Evolutionary conservation across 225 moss, liverwort and hornwort genomes (phyloP).

Genomic region (Pseudoscleropodium purum): DNA sequence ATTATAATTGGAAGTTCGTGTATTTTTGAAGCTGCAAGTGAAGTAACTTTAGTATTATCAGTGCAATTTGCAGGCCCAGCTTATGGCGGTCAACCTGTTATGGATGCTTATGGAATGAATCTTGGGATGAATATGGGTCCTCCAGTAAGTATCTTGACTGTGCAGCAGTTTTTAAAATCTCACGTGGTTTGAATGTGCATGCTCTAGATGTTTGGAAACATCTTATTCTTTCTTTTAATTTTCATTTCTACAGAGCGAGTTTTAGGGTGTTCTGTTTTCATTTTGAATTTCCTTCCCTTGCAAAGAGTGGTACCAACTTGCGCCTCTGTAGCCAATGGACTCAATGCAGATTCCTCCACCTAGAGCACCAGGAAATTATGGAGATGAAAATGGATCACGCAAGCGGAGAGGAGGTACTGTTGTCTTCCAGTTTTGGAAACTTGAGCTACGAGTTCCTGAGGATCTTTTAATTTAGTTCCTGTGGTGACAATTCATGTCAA

Average conservation of each 20-base stretch:
- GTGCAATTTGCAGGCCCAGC: conserved; percentile 74
- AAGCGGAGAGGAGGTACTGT: conserved; percentile 90
- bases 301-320: neutral
- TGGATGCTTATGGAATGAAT: conserved; percentile 98
- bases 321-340: conserved; percentile 33
- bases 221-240: neutral
- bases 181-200: neutral
- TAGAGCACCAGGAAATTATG: conserved; percentile 73
- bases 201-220: neutral
- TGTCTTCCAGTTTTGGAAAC: neutral
- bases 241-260: neutral
- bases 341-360: conserved; percentile 82
- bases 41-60: conserved; percentile 23
- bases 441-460: neutral
- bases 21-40: neutral
- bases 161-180: neutral
- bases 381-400: conserved; percentile 93
- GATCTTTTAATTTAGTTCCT: neutral
- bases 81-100: conserved; percentile 79
- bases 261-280: neutral
- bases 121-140: conserved; percentile 86
- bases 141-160: conserved; percentile 40
- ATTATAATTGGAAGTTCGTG: neutral
- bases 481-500: neutral
- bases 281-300: neutral